Percentiles rank a stretch among this genome's conserved stretches.
These are phyloP conservation scores for Akanthomyces dipterigenus DNA, from an alignment of 2,329 filamentous ascomycete genomes.

Conservation along the genomic window DNA sequence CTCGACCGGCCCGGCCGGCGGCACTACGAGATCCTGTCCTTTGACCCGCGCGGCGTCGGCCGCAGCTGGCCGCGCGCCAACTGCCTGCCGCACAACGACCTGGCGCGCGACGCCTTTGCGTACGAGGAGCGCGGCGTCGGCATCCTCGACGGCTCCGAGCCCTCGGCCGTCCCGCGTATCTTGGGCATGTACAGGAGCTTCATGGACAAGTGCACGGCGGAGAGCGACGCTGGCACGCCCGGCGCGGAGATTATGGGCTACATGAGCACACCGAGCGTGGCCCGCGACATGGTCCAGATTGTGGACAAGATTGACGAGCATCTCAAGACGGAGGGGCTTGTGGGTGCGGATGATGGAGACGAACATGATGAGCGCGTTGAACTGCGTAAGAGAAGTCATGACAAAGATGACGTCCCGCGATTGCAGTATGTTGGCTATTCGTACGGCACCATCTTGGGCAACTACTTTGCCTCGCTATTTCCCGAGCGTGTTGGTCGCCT, in stretches of 20 bases:
- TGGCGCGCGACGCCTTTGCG: slow-evolving; percentile 19
- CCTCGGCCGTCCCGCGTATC: not conserved
- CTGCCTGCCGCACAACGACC: slow-evolving; percentile 23
- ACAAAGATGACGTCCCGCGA: slow-evolving; percentile 9
- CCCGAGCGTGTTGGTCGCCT: slow-evolving; percentile 26
- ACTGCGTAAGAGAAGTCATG: not conserved
- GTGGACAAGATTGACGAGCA: slow-evolving; percentile 25
- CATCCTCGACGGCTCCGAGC: slow-evolving; percentile 16
- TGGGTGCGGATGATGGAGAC: not conserved
- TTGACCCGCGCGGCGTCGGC: slow-evolving; percentile 30
- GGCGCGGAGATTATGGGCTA: slow-evolving; percentile 20
- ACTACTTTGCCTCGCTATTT: slow-evolving; percentile 16
- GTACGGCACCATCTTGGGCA: slow-evolving; percentile 24
- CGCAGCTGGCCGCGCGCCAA: slow-evolving; percentile 24
- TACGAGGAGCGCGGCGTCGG: slow-evolving; percentile 24
- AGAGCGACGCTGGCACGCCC: not conserved
- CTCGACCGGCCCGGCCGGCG: slow-evolving; percentile 18
- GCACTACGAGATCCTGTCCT: slow-evolving; percentile 30
- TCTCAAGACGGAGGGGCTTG: slow-evolving; percentile 1
- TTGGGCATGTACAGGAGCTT: slow-evolving; percentile 1
- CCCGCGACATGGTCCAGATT: slow-evolving; percentile 28
- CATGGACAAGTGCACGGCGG: not conserved
- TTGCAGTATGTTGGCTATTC: slow-evolving; percentile 38
- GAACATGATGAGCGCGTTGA: not conserved
- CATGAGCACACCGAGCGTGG: slow-evolving; percentile 26